Conservation (phyloP, 805 yeast genomes). For the Candida succiphila region DNA sequence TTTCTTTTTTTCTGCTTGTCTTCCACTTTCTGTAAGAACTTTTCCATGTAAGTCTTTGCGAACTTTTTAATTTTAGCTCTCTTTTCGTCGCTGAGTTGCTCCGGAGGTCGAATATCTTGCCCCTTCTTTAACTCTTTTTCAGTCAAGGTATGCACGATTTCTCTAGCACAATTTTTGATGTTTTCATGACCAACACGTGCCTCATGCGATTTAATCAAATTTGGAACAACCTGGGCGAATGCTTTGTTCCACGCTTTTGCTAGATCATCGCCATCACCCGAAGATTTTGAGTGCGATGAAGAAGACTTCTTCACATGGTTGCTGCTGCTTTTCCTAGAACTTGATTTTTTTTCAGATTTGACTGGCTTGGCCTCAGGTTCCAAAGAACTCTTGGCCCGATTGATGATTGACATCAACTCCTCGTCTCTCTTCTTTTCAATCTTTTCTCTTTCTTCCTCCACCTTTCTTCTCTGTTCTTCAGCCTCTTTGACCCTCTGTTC, state of each 20-base stretch:
- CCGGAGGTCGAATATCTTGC: constrained; percentile 31
- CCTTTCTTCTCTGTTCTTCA: constrained; percentile 15
- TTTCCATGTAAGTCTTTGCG: constrained; percentile 55
- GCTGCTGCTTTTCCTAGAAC: constrained; percentile 7
- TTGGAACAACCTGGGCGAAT: constrained; percentile 75
- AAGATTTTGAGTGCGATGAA: neutral
- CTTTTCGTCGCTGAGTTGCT: constrained; percentile 53
- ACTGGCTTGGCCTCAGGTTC: constrained; percentile 1
- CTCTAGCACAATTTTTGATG: constrained; percentile 70
- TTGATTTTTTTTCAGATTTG: constrained; percentile 16
- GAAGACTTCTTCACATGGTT: neutral
- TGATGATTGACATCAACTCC: constrained; percentile 18
- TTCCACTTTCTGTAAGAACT: constrained; percentile 40
- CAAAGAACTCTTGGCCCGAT: constrained; percentile 7
- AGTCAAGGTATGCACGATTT: constrained; percentile 57
- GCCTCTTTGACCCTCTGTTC: constrained; percentile 2
- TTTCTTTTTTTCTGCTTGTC: constrained; percentile 23
- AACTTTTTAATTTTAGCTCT: constrained; percentile 60
- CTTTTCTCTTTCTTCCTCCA: neutral
- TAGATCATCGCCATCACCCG: neutral
- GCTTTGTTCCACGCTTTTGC: constrained; percentile 28
- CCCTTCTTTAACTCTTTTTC: constrained; percentile 54
- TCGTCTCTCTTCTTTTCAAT: neutral
- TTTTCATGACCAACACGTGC: constrained; percentile 61
- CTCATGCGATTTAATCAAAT: constrained; percentile 58